Evolutionary conservation across 169 alveolate species (phyloP).

Genomic region (Plasmodium sp.): DNA sequence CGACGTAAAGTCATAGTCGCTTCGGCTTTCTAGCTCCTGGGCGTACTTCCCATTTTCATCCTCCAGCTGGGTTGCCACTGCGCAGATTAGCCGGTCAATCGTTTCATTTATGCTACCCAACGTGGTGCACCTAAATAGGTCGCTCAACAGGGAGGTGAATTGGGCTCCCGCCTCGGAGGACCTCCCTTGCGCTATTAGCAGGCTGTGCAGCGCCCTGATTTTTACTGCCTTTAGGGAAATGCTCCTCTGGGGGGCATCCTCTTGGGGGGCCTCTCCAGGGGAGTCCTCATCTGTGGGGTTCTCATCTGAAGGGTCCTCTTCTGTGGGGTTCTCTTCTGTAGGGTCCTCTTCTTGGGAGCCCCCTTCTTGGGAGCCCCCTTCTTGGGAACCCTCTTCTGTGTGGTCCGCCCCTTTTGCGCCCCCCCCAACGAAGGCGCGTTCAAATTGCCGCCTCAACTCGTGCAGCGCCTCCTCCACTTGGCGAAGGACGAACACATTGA

Average conservation of each 20-base stretch:
- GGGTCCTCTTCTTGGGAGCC: background rate
- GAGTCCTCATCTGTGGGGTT: background rate
- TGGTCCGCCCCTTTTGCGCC: background rate
- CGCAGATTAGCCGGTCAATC: background rate
- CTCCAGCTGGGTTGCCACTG: background rate
- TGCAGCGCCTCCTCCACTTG: background rate
- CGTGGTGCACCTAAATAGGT: background rate
- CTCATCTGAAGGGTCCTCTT: background rate
- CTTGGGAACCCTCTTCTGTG: background rate
- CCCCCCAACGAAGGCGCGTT: background rate
- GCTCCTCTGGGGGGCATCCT: background rate
- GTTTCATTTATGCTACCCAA: background rate
- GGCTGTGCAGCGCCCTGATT: constrained; percentile 22
- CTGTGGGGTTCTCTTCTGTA: background rate
- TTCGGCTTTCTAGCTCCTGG: background rate
- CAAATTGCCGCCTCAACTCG: background rate
- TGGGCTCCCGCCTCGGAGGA: background rate
- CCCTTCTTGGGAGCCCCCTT: background rate
- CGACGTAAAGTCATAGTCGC: background rate
- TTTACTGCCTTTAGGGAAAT: constrained; percentile 6
- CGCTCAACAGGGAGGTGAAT: background rate
- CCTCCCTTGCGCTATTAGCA: constrained; percentile 7
- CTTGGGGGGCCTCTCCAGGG: background rate
- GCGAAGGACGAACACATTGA: constrained; percentile 39
- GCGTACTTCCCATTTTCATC: background rate